A percentile compares a stretch with the other conserved stretches of the same genome.
Evolutionary conservation across 179 eudicot species (phyloP).

Genomic region (Camellia oleifera): DNA sequence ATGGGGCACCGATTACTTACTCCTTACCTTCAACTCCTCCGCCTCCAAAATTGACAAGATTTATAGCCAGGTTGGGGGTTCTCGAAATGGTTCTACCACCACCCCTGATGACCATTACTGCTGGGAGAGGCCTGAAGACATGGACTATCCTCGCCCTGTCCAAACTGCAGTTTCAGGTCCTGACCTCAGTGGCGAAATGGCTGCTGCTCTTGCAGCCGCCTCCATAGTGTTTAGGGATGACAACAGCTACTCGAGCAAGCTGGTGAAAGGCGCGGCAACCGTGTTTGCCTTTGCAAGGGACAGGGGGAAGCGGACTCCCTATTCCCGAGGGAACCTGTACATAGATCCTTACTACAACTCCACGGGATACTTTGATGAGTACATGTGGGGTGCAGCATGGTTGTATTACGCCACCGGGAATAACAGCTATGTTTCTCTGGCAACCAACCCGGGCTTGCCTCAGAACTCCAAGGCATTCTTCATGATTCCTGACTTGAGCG

Average conservation of each 20-base stretch:
- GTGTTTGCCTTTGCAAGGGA: conserved; percentile 54
- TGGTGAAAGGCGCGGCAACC: conserved; percentile 51
- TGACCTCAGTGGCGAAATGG: conserved; percentile 76
- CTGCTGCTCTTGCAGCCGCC: conserved; percentile 84
- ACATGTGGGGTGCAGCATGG: conserved; percentile 81
- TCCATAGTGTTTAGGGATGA: conserved; percentile 71
- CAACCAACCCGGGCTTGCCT: conserved; percentile 52
- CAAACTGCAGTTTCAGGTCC: conserved; percentile 40
- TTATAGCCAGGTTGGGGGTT: conserved; percentile 74
- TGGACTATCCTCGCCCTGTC: conserved; percentile 58
- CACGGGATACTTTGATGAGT: conserved; percentile 69
- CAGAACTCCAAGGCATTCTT: conserved; percentile 39
- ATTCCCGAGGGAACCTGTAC: conserved; percentile 37
- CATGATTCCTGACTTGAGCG: conserved; percentile 45
- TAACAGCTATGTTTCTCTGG: conserved; percentile 40
- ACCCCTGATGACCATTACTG: conserved; percentile 66
- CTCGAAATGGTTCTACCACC: conserved; percentile 35
- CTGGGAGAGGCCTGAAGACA: conserved; percentile 88
- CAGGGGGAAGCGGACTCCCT: conserved; percentile 25
- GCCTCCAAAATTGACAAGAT: conserved; percentile 55
- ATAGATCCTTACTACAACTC: conserved; percentile 60
- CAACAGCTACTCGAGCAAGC: conserved; percentile 39
- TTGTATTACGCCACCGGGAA: conserved; percentile 80
- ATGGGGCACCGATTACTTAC: conserved; percentile 91
- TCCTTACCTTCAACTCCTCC: conserved; percentile 57